Base-by-base conservation (phyloP, 495 filamentous ascomycete species). In the Entonaema liquescens region DNA sequence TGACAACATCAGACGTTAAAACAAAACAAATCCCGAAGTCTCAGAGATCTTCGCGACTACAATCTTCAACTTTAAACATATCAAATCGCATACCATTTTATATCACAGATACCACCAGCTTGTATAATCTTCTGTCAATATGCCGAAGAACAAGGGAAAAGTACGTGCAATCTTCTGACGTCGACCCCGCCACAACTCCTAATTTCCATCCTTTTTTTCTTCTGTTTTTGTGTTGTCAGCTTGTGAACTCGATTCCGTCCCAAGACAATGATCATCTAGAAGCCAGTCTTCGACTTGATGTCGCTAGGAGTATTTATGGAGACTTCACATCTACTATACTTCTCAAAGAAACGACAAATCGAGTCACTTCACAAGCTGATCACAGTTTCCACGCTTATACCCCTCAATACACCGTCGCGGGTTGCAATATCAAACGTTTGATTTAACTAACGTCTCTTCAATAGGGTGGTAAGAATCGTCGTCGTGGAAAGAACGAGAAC, bases 401-500 rank as follows among this genome's bases (percentile, higher is more conserved):
- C 23, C 47, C 42, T 47, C 42, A 47, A 12, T 47, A 47, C 21
- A 33, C 8, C 15, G n/a, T 63, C 59, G 15, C 62, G 38, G 58
- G 67, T 53, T 50, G 9, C 62, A 57, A 59, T 35, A 33, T 35
- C 57, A 28, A 35, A 21, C 21, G 38, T 28, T 35, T 6, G 5
- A 33, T 29, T 23, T 60, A 60, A 71, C 71, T 65, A 44, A 66
- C 52, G 17, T 35, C 11, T 70, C n/a, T 23, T n/a, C 68, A 70
- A 83, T 75, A 98, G 92, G 95, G 95, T 80, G 95, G 95, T 86
- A 99, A 98, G 88, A 99, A 99, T 83, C 85, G 95, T 79, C 89
- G 95, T 85, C 91, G 95, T 83, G 95, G 95, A 83, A 99, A 98
- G 93, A 99, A 99, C 88, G 95, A 99, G 86, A 98, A 98, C 86